Evolutionary conservation across 208 protist genomes (phyloP).

Genomic region (Wallacemonas rigidus): DNA sequence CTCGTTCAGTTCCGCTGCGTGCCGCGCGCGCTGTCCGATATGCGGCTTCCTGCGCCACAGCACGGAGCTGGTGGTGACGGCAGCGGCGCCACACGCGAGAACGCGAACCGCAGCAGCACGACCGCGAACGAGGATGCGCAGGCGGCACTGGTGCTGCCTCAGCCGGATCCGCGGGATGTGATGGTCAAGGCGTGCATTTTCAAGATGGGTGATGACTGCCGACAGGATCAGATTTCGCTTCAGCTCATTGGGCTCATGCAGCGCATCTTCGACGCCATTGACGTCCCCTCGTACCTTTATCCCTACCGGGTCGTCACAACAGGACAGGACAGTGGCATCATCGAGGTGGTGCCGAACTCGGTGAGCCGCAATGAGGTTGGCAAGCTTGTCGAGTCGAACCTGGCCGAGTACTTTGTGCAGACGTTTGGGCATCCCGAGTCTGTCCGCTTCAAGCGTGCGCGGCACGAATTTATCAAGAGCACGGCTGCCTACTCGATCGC

Average conservation of each 20-base stretch:
- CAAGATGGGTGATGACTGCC: conserved; percentile 96
- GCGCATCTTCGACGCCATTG: conserved; percentile 80
- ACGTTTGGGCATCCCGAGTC: conserved; percentile 90
- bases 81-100: neutral
- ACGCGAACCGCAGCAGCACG: neutral
- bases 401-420: conserved; percentile 92
- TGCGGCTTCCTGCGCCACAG: conserved; percentile 21
- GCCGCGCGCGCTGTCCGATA: conserved; percentile 44
- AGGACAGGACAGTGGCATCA: conserved; percentile 85
- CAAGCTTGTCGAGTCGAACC: conserved; percentile 85
- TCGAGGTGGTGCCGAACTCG: conserved; percentile 91
- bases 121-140: conserved; percentile 26
- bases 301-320: conserved; percentile 94
- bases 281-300: conserved; percentile 87
- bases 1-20: conserved; percentile 88
- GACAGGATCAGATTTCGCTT: conserved; percentile 93
- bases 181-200: conserved; percentile 91
- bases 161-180: conserved; percentile 7
- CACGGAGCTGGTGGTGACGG: conserved; percentile 17
- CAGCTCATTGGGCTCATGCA: conserved; percentile 92
- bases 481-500: conserved; percentile 93
- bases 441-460: conserved; percentile 78
- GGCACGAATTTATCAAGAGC: conserved; percentile 92
- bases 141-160: conserved; percentile 12
- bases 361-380: conserved; percentile 92